Conservation (phyloP, 2,329 filamentous ascomycete species). For the Fusarium abutilonis region DNA sequence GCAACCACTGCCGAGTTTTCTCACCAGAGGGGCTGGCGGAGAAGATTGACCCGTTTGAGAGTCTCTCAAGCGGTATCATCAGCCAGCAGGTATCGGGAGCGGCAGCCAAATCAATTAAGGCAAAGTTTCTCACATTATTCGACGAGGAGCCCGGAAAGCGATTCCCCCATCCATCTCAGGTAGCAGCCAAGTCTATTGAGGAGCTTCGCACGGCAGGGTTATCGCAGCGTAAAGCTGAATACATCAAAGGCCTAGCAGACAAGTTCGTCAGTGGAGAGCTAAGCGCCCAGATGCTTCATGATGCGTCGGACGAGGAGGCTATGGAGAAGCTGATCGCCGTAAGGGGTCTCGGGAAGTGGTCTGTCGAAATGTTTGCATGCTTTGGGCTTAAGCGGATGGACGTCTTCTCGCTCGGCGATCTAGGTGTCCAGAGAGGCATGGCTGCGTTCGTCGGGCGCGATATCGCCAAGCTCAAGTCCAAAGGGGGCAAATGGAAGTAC, state of each 20-base stretch:
- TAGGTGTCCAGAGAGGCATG: slow-evolving; percentile 95
- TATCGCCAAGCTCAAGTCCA: slow-evolving; percentile 81
- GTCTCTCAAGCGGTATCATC: slow-evolving; percentile 86
- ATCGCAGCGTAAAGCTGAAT: slow-evolving; percentile 95
- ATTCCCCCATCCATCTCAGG: slow-evolving; percentile 82
- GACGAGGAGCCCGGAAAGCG: slow-evolving; percentile 45
- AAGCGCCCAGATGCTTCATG: slow-evolving; percentile 77
- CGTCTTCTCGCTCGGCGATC: slow-evolving; percentile 89
- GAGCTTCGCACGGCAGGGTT: slow-evolving; percentile 84
- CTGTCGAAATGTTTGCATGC: slow-evolving; percentile 97
- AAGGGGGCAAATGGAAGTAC: slow-evolving; percentile 95
- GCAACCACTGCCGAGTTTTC: slow-evolving; percentile 81
- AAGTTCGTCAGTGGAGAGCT: slow-evolving; percentile 83
- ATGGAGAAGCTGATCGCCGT: slow-evolving; percentile 85
- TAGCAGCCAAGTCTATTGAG: slow-evolving; percentile 70
- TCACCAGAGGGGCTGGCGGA: slow-evolving; percentile 84
- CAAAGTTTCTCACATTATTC: slow-evolving; percentile 83
- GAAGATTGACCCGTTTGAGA: slow-evolving; percentile 86
- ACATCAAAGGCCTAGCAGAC: slow-evolving; percentile 84
- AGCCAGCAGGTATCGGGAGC: slow-evolving; percentile 96
- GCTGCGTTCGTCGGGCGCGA: slow-evolving; percentile 86
- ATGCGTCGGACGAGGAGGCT: slow-evolving; percentile 85
- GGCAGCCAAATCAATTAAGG: slow-evolving; percentile 88
- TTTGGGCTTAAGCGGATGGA: slow-evolving; percentile 96
- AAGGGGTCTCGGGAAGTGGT: slow-evolving; percentile 87